Base-by-base conservation (phyloP, 306 rosid genomes). In the Begonia masoniana region DNA sequence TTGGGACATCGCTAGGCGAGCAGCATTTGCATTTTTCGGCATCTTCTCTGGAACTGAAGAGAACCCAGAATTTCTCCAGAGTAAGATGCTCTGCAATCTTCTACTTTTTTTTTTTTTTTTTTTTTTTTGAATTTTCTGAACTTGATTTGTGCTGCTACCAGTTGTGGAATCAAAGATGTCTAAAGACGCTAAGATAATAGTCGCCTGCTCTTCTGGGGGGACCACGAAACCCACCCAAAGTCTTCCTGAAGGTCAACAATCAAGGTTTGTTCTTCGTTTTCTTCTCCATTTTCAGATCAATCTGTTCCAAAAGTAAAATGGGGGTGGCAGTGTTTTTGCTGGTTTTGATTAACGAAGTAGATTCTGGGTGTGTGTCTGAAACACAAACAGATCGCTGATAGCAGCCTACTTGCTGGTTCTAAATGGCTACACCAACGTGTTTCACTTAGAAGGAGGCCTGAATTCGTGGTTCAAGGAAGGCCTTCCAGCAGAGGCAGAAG, bases 11-110 rank as follows among this genome's bases (percentile, higher is more conserved):
- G 93, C 96, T 13, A 78, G 96, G 68, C 84, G 99, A 17, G 96
- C 96, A 62, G 99, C 99, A 41, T 91, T 91, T 66, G 94, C 96
- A 43, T 91, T 91, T 70, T 91, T 91, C 63, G 99, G 99, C 62
- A 83, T 91, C 64, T 91, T 91, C 63, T 60, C 88, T 4, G 99
- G 99, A 12, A 91, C 99, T 52, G 99, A 91, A 81, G 99, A 91
- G 81, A 86, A 91, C 67, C 99, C 99, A 0, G 94, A 91, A 51
- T 91, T 86, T 79, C 67, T 86, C 3, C 71, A 61, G 43, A 52
- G 99, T 91, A 81, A 23, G 77, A 54, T 41, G 13, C 14, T 13
- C 39, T 7, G 39, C 39, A 5, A 31, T 31, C 24, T 50, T 39
- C 57, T 36, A 45, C 51, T 26, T 13, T 16, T 13, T 50, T 47